Evolutionary conservation across 345 rosid species (phyloP).

Genomic region (Corchorus capsularis): DNA sequence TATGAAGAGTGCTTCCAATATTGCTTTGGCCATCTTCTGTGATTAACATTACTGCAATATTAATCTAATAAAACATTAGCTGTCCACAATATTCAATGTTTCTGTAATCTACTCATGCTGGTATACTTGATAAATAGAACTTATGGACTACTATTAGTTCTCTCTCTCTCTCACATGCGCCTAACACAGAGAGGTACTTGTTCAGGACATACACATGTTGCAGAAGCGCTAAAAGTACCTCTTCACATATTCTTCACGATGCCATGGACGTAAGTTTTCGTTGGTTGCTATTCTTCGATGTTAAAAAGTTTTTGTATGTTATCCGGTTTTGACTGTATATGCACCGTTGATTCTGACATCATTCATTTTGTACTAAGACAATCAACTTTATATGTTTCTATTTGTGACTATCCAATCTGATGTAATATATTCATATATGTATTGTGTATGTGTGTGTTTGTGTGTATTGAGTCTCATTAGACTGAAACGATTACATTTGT

Average conservation of each 20-base stretch:
- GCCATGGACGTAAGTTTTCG: conserved; percentile 99
- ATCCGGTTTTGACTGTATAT: not conserved
- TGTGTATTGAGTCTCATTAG: conserved; percentile 3
- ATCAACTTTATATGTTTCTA: conserved; percentile 17
- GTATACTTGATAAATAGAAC: not conserved
- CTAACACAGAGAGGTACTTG: not conserved
- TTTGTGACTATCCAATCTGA: conserved; percentile 17
- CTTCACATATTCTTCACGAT: conserved; percentile 97
- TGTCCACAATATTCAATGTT: conserved; percentile 1
- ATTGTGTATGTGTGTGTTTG: not conserved
- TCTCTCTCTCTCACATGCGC: not conserved
- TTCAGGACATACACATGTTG: conserved; percentile 94
- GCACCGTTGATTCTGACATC: not conserved
- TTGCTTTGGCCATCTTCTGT: not conserved
- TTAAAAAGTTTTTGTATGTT: not conserved
- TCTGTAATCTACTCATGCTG: not conserved
- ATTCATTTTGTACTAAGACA: not conserved
- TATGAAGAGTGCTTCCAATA: not conserved
- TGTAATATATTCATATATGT: not conserved
- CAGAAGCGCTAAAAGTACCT: conserved; percentile 87
- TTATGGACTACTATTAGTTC: not conserved
- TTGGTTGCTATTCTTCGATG: conserved; percentile 30
- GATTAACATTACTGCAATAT: not conserved
- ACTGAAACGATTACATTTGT: not conserved
- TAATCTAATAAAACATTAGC: not conserved